Conservation (phyloP, 2,329 filamentous ascomycete genomes). For the Blastomyces gilchristii region DNA sequence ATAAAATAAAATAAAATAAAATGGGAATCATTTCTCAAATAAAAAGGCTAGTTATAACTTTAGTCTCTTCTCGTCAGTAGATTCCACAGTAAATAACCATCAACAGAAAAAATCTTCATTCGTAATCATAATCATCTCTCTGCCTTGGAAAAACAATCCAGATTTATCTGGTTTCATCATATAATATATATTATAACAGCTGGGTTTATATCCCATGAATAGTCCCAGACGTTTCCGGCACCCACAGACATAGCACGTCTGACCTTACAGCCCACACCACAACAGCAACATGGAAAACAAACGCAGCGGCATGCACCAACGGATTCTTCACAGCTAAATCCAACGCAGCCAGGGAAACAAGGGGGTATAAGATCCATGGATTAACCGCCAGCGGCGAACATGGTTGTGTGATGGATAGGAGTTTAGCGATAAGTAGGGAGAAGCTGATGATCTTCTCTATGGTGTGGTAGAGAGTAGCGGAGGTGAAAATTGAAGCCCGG, state of each 20-base stretch:
- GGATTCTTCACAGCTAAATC: constrained; percentile 42
- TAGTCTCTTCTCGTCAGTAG: neutral
- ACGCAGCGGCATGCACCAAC: constrained; percentile 32
- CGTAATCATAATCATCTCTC: neutral
- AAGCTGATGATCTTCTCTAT: constrained; percentile 41
- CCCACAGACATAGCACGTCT: constrained; percentile 24
- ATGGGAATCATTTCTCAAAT: too few species aligned
- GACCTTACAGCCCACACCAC: constrained; percentile 34
- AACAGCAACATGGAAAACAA: constrained; percentile 39
- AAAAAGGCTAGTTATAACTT: neutral
- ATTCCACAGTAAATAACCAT: neutral
- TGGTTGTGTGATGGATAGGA: constrained; percentile 52
- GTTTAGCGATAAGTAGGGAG: constrained; percentile 57
- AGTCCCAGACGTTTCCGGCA: neutral
- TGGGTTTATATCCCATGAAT: neutral
- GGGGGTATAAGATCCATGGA: constrained; percentile 53
- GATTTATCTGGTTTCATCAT: neutral
- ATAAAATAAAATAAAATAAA: too few species aligned
- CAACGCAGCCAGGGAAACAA: constrained; percentile 58
- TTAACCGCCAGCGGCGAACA: constrained; percentile 65
- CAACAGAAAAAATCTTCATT: neutral
- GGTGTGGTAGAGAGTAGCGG: constrained; percentile 20
- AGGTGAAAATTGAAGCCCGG: constrained; percentile 20
- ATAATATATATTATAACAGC: neutral
- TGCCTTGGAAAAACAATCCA: neutral